Conservation (phyloP, 2,329 filamentous ascomycete species). For the Ophiosphaerella narmari region DNA sequence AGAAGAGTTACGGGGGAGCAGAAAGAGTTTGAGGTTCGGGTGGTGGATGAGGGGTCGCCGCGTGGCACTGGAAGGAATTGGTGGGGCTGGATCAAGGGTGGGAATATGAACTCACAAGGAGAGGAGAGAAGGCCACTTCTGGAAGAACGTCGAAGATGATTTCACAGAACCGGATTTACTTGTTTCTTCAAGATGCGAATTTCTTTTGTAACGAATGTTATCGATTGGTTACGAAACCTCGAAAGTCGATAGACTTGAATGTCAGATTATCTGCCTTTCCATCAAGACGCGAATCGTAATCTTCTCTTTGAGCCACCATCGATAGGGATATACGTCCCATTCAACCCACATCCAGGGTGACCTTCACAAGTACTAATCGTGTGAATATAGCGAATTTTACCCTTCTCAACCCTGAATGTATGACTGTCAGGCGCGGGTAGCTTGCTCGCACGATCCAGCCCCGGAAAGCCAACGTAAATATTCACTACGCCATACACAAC, state of each 20-base stretch:
- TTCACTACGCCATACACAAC: conserved; percentile 30
- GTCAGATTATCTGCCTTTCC: no score
- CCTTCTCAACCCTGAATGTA: conserved; percentile 30
- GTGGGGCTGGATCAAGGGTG: conserved; percentile 19
- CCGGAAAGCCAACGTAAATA: conserved; percentile 27
- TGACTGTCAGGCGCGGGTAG: conserved; percentile 27
- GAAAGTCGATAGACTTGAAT: no score
- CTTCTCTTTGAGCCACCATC: background rate
- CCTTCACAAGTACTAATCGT: conserved; percentile 28
- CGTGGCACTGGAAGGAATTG: conserved; percentile 24
- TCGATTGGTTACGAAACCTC: no score
- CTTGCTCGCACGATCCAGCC: conserved; percentile 20
- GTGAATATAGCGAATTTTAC: conserved; percentile 29
- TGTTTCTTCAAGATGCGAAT: no score
- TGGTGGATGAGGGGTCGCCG: conserved; percentile 32
- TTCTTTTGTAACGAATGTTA: no score
- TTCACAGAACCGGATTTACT: background rate
- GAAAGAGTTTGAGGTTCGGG: conserved; percentile 30
- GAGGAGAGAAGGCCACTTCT: conserved; percentile 30
- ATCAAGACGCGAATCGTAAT: background rate
- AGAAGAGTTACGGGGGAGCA: conserved; percentile 23
- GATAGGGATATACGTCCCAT: conserved; percentile 16
- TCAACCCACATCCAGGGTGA: conserved; percentile 22
- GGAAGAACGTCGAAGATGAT: conserved; percentile 1
- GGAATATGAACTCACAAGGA: conserved; percentile 1